Evolutionary conservation across 1,284 basidiomycete genomes (phyloP), one percentile per base, ranked within the genome.

Genomic region (Anthracocystis setariae): DNA sequence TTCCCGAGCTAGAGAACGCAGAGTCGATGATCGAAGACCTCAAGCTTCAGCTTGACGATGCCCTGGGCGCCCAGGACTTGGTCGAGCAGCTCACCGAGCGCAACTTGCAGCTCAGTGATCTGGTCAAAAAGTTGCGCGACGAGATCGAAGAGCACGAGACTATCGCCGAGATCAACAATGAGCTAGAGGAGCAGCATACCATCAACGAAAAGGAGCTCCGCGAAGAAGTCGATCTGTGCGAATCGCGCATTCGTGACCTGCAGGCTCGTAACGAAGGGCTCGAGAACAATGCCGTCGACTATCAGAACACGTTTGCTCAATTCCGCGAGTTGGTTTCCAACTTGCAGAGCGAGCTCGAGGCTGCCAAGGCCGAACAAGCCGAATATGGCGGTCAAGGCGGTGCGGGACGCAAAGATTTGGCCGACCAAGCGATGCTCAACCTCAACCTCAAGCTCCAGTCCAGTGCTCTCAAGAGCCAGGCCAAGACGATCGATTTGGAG

Each of bases 101-200:
- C 23, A 98, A 98, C 82, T 86, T 97, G 21, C 88, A 62, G 55
- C 52, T 77, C 32, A 32, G 79, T 92, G 92, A 95, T 92, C 88
- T 92, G 21, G 54, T 98, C 72, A 95, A 98, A 79, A 93, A 96
- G 84, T 94, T 98, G 90, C 88, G 91, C 5, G 90, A 92, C 54
- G 92, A 91, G 0, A 93, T 98, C 50, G 95, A 98, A 80, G 95
- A 98, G 79, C 88, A 97, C 15, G 95, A 98, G 80, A 90, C 94
- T 13, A 88, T 98, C 49, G 93, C 94, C 83, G 94, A 98, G 77
- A 89, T 99, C 54, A 93, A 90, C 69, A 95, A 98, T 74, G 96
- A 99, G 84, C 87, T 99, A 3, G 96, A 98, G 83, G 95, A 98
- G 84, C 93, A 92, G 78, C 95, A 98, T 75, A 83, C 92, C 8